Percentiles rank a stretch among this genome's conserved stretches.
These are phyloP conservation scores for Cucumis melo DNA, from an alignment of 306 rosid genomes.

Conservation along the genomic window DNA sequence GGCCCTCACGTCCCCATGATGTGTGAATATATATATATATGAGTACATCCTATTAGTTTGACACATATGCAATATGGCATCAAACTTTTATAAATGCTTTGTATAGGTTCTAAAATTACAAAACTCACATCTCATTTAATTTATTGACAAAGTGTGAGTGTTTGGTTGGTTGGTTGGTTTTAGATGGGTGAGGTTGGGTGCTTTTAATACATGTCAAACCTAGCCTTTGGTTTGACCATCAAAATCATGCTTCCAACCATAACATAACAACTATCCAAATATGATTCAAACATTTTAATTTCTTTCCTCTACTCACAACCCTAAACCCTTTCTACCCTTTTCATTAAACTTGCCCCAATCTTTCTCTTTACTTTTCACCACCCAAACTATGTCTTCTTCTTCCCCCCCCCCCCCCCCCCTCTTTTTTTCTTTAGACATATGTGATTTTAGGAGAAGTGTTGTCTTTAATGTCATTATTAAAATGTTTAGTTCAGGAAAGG, in stretches of 20 bases:
- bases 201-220: not conserved
- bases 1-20: not conserved
- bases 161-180: not conserved
- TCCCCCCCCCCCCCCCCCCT: not conserved
- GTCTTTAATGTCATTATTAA: not conserved
- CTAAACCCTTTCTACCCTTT: not conserved
- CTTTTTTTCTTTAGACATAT: not conserved
- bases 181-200: not conserved
- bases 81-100: not conserved
- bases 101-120: not conserved
- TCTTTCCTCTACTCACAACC: not conserved
- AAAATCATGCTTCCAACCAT: not conserved
- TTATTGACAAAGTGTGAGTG: not conserved
- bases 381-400: not conserved
- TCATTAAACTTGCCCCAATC: not conserved
- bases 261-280: not conserved
- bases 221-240: not conserved
- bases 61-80: not conserved
- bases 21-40: not conserved
- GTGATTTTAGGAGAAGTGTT: not conserved
- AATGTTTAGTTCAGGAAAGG: not conserved
- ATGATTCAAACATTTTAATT: not conserved
- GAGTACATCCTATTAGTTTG: too few relatives aligned
- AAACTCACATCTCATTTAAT: not conserved
- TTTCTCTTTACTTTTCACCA: not conserved